These are phyloP conservation scores for Annulohypoxylon nitens DNA, from an alignment of 495 filamentous ascomycete genomes.

Conservation along the genomic window DNA sequence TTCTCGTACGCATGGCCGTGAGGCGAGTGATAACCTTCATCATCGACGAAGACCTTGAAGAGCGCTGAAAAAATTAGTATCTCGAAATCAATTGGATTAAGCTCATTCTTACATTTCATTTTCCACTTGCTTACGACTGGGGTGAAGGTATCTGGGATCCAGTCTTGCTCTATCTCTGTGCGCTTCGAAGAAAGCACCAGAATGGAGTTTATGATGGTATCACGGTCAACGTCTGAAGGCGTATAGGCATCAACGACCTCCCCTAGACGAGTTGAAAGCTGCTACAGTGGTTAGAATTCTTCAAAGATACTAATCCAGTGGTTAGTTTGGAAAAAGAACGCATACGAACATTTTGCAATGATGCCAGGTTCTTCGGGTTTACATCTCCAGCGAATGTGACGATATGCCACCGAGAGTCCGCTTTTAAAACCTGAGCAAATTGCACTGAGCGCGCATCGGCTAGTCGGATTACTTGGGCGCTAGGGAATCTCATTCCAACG, in stretches of 20 bases:
- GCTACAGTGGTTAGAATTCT: conserved; percentile 1
- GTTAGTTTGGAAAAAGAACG: neutral
- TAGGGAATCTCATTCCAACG: conserved; percentile 72
- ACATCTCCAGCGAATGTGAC: conserved; percentile 71
- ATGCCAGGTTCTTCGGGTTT: conserved; percentile 43
- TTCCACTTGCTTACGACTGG: conserved; percentile 70
- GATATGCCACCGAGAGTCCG: conserved; percentile 71
- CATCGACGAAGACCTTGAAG: conserved; percentile 75
- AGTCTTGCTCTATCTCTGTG: conserved; percentile 67
- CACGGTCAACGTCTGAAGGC: conserved; percentile 57
- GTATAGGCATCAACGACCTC: conserved; percentile 63
- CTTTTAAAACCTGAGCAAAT: conserved; percentile 63
- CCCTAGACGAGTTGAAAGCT: conserved; percentile 51
- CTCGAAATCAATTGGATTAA: no score
- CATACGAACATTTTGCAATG: conserved; percentile 61
- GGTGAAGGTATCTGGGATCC: conserved; percentile 71
- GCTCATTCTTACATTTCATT: conserved; percentile 63
- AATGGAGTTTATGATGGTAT: conserved; percentile 72
- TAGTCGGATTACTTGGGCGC: conserved; percentile 67
- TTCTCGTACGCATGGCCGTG: conserved; percentile 74
- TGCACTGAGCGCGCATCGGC: conserved; percentile 70
- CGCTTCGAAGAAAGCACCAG: conserved; percentile 68
- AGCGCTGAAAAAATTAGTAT: conserved; percentile 57
- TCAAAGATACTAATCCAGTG: neutral
- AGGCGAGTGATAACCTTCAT: conserved; percentile 74